Evolutionary conservation across 495 filamentous ascomycete genomes (phyloP).

Genomic region (Xylaria curta): DNA sequence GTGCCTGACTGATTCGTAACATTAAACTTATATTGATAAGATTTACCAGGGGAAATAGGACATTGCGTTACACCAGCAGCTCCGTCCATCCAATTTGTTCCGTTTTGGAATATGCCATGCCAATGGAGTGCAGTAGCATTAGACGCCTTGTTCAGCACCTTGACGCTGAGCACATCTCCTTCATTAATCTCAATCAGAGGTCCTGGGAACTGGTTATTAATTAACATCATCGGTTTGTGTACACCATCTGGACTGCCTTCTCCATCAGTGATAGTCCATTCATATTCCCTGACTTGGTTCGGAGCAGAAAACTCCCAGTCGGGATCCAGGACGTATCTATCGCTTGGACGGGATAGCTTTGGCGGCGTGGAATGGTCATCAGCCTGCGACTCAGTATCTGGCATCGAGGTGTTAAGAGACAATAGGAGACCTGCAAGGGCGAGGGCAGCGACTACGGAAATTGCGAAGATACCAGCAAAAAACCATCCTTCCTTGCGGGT

Average conservation of each 20-base stretch:
- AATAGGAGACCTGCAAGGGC: conserved; percentile 16
- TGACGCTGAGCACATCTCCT: conserved; percentile 53
- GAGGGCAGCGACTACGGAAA: conserved; percentile 5
- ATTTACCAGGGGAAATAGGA: conserved; percentile 63
- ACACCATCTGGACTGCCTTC: conserved; percentile 62
- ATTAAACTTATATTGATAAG: conserved; percentile 54
- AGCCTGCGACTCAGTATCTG: not conserved
- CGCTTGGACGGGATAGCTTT: not conserved
- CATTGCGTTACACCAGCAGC: conserved; percentile 69
- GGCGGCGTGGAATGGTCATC: not conserved
- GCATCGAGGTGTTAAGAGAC: conserved; percentile 14
- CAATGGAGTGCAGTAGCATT: conserved; percentile 65
- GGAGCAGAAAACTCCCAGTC: conserved; percentile 52
- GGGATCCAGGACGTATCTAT: conserved; percentile 50
- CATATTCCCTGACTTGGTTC: conserved; percentile 51
- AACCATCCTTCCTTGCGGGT: not conserved
- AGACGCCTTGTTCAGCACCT: conserved; percentile 51
- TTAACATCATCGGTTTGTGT: conserved; percentile 53
- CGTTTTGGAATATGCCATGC: conserved; percentile 70
- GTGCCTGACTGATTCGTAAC: conserved; percentile 53
- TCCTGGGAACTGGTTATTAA: conserved; percentile 61
- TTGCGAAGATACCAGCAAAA: not conserved
- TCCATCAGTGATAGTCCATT: conserved; percentile 57
- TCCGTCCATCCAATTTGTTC: conserved; percentile 69
- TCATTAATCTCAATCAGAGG: conserved; percentile 58